These are phyloP conservation scores for Pisolithus tinctorius DNA, from an alignment of 768 basidiomycete species.

Conservation along the genomic window DNA sequence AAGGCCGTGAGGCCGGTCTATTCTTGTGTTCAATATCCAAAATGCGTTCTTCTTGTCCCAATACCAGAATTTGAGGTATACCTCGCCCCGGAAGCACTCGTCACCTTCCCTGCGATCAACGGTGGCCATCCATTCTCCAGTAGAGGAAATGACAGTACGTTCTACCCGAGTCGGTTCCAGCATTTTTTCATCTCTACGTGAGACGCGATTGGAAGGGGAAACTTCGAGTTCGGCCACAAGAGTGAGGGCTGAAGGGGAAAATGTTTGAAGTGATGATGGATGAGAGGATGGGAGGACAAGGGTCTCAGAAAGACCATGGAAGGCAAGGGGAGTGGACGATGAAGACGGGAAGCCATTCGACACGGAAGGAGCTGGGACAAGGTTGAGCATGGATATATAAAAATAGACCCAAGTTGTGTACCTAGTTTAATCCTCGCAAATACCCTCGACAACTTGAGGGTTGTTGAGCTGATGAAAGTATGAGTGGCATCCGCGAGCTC, in stretches of 20 bases:
- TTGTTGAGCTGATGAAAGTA: slow-evolving; percentile 64
- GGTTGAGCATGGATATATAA: not conserved
- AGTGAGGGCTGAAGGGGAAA: slow-evolving; percentile 64
- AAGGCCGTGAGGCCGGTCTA: slow-evolving; percentile 81
- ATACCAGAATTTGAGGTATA: slow-evolving; percentile 86
- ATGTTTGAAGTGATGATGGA: slow-evolving; percentile 90
- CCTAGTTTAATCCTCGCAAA: slow-evolving; percentile 77
- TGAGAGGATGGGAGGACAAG: slow-evolving; percentile 90
- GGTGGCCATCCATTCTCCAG: slow-evolving; percentile 90
- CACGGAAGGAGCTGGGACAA: slow-evolving; percentile 29
- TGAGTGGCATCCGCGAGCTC: slow-evolving; percentile 78
- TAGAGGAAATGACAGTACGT: slow-evolving; percentile 53
- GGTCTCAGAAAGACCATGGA: slow-evolving; percentile 67
- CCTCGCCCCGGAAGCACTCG: slow-evolving; percentile 56
- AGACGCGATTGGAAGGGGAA: slow-evolving; percentile 87
- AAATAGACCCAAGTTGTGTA: slow-evolving; percentile 24
- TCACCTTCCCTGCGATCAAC: slow-evolving; percentile 70
- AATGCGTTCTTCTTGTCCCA: slow-evolving; percentile 61
- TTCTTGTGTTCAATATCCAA: slow-evolving; percentile 80
- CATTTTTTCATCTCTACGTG: slow-evolving; percentile 69
- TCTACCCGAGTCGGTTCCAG: slow-evolving; percentile 75
- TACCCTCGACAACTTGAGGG: slow-evolving; percentile 63
- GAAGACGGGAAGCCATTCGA: slow-evolving; percentile 30
- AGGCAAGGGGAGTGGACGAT: slow-evolving; percentile 57
- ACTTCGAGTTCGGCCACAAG: slow-evolving; percentile 86